Evolutionary conservation across 1,139 yeast species (phyloP), one percentile per base, ranked within the genome.

Genomic region (Kurtzmaniella natalensis): DNA sequence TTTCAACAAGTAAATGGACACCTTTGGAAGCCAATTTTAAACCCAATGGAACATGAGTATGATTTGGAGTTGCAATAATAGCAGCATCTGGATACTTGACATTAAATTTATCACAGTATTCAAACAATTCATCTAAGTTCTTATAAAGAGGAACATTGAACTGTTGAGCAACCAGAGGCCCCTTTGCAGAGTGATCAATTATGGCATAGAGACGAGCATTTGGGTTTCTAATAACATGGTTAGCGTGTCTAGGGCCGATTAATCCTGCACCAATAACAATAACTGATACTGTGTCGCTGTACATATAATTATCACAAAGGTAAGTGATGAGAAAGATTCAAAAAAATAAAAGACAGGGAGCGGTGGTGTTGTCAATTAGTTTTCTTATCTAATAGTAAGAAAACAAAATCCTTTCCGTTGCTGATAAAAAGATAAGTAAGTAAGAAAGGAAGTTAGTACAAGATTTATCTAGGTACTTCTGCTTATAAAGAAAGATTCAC

Each of bases 31-130:
- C 70, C 41, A 67, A 53, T 34, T 55, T 50, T 20, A 57, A 46
- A 9, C 67, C 59, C 31, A 67, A 45, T 15, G 50, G 44, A 4
- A 64, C 55, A 44, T 65, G 72, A 1, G 71, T 61, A 35, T 62
- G 64, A 43, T 64, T 66, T 1, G 72, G 72, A 2, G 72, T 66
- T 31, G 69, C 64, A 3, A 66, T 55, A 7, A 66, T 64, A 10
- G 71, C 72, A 1, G 69, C 72, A 31, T 62, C 59, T 1, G 72
- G 72, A 22, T 55, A 58, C 16, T 46, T 39, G 5, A 55, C 34
- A 13, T 42, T 37, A 25, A 48, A 48, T 7, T 15, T 7, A 15
- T 59, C 60, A 37, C 67, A 55, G 37, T 55, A 54, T 3, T 36
- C 43, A 33, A 61, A 51, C 43, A 60, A 41, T 22, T 60, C 64